These are phyloP conservation scores for Phytophthora sp. DNA, from an alignment of 352 stramenopile species.

Conservation along the genomic window DNA sequence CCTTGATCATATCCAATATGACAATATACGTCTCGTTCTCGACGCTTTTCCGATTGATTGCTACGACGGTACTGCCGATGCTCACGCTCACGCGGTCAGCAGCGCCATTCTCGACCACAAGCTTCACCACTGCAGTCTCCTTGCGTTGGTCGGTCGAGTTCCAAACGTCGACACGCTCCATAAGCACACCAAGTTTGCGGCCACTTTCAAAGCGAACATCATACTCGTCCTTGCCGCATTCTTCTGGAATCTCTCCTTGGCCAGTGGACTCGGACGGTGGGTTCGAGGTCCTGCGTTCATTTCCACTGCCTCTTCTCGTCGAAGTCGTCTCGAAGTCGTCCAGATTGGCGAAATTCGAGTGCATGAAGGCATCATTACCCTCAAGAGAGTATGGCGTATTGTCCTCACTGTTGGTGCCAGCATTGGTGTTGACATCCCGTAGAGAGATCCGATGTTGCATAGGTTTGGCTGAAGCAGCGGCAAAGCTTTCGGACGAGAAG, in stretches of 20 bases:
- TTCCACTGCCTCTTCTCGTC: conserved; percentile 10
- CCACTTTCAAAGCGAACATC: conserved; percentile 81
- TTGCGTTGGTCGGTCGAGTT: conserved; percentile 58
- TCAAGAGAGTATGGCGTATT: conserved; percentile 72
- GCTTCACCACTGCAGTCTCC: conserved; percentile 79
- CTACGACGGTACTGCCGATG: conserved; percentile 73
- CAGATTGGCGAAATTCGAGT: conserved; percentile 65
- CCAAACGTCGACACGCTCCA: conserved; percentile 81
- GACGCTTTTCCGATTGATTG: conserved; percentile 69
- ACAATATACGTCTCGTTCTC: conserved; percentile 65
- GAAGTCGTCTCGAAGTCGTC: conserved; percentile 52
- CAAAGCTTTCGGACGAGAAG: conserved; percentile 62
- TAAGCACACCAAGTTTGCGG: conserved; percentile 81
- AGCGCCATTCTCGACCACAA: conserved; percentile 80
- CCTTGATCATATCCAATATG: conserved; percentile 81
- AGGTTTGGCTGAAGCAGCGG: conserved; percentile 19
- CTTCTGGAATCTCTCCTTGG: conserved; percentile 32
- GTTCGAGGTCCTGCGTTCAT: conserved; percentile 22
- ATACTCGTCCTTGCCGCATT: conserved; percentile 68
- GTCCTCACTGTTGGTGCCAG: conserved; percentile 33
- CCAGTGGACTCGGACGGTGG: not conserved
- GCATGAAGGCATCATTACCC: conserved; percentile 64
- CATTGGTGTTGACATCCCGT: conserved; percentile 35
- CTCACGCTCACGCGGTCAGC: conserved; percentile 71
- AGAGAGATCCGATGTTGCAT: conserved; percentile 49